A percentile compares a stretch with the other conserved stretches of the same genome.
phyloP scores from a whole-genome alignment of 75 land plant genomes.

The Pinus tabuliformis region DNA sequence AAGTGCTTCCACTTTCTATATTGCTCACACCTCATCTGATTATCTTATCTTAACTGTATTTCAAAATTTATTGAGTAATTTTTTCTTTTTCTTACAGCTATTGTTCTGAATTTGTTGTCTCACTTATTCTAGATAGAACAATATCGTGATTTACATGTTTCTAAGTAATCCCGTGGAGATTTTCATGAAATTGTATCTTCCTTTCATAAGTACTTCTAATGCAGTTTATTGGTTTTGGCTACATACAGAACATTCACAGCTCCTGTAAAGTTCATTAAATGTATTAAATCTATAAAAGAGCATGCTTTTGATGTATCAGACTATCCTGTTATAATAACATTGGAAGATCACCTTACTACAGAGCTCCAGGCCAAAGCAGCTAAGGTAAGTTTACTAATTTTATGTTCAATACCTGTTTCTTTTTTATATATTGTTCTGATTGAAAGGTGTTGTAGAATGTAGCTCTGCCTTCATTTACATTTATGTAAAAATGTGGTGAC shows the following conservation, averaged over 20 bases:
- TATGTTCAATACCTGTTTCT: background rate
- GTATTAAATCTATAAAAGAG: constrained; percentile 59
- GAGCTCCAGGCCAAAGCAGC: constrained; percentile 68
- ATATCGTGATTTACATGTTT: background rate
- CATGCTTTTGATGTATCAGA: constrained; percentile 68
- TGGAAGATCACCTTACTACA: constrained; percentile 72
- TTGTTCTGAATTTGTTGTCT: background rate
- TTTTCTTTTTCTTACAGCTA: background rate
- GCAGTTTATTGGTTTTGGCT: constrained; percentile 1
- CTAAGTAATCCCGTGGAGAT: background rate
- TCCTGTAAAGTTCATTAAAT: constrained; percentile 68
- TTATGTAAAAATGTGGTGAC: constrained; percentile 1
- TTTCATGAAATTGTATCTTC: background rate
- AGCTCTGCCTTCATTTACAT: background rate
- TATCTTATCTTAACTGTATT: background rate
- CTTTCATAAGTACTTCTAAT: background rate
- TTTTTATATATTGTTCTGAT: background rate
- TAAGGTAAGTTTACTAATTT: constrained; percentile 26
- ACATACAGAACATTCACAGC: constrained; percentile 59
- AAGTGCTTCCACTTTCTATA: too few relatives aligned
- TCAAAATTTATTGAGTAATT: background rate
- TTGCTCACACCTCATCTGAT: too few relatives aligned
- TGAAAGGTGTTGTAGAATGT: background rate
- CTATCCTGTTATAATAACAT: constrained; percentile 72
- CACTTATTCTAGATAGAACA: background rate